phyloP scores from a whole-genome alignment of 768 basidiomycete genomes.

The Kwoniella heveanensis region DNA sequence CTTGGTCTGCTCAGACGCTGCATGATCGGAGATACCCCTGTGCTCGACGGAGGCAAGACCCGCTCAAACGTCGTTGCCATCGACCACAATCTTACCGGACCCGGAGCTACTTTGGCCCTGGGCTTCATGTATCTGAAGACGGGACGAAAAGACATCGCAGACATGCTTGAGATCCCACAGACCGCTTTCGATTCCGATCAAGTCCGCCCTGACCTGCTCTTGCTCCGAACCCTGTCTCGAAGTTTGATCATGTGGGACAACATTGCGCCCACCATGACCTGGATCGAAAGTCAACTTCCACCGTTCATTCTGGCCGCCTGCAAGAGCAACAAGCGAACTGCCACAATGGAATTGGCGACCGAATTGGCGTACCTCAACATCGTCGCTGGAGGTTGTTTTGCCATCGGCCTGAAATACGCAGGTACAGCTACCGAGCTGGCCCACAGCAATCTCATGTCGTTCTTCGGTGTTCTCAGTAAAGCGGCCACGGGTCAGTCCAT shows the following conservation, averaged over 20 bases:
- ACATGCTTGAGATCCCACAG: constrained; percentile 78
- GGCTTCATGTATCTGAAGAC: constrained; percentile 92
- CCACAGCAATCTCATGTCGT: constrained; percentile 75
- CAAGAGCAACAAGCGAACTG: constrained; percentile 46
- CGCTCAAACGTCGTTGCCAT: constrained; percentile 56
- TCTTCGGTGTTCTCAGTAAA: constrained; percentile 69
- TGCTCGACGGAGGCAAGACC: constrained; percentile 41
- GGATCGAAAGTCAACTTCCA: constrained; percentile 72
- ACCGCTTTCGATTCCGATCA: constrained; percentile 76
- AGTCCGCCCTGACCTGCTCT: constrained; percentile 82
- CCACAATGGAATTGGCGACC: constrained; percentile 65
- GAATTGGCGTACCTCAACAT: constrained; percentile 92
- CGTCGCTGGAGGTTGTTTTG: constrained; percentile 86
- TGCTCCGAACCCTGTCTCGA: constrained; percentile 75
- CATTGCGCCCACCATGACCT: constrained; percentile 71
- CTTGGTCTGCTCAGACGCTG: constrained; percentile 71
- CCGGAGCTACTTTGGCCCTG: constrained; percentile 84
- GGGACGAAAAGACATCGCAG: constrained; percentile 79
- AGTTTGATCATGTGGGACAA: constrained; percentile 83
- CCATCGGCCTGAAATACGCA: constrained; percentile 86
- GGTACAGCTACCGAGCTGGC: constrained; percentile 91
- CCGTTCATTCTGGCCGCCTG: constrained; percentile 66
- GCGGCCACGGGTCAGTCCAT: constrained; percentile 60
- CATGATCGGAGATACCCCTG: constrained; percentile 67
- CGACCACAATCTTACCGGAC: constrained; percentile 86